Conservation (phyloP, 2,329 filamentous ascomycete species). For the Coniosporium tulheliwenetii region DNA sequence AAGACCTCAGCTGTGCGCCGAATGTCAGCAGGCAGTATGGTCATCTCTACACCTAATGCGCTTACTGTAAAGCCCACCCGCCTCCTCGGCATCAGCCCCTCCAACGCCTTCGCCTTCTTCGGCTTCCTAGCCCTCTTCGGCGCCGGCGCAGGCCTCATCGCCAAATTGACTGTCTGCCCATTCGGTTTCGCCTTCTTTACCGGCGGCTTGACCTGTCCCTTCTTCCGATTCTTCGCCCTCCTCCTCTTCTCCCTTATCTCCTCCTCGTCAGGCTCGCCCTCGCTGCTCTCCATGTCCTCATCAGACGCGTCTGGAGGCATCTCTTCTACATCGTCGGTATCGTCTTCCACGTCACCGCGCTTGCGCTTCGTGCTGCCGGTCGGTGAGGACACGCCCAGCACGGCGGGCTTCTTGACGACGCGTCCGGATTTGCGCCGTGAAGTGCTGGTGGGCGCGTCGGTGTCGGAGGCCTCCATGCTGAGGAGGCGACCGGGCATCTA, state of each 20-base stretch:
- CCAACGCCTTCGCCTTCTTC: constrained; percentile 34
- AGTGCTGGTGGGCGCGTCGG: background rate
- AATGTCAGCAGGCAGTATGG: no score
- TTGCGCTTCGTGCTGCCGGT: constrained; percentile 31
- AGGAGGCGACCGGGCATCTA: background rate
- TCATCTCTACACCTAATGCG: constrained; percentile 2
- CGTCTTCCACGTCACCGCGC: constrained; percentile 18
- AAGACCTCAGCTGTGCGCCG: constrained; percentile 39
- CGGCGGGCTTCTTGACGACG: constrained; percentile 16
- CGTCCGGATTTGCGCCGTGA: constrained; percentile 47
- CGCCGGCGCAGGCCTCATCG: constrained; percentile 33
- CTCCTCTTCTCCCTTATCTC: constrained; percentile 28
- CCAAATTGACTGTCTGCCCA: constrained; percentile 33
- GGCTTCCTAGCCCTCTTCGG: constrained; percentile 27
- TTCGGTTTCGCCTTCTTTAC: constrained; percentile 42
- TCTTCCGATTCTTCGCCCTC: constrained; percentile 16
- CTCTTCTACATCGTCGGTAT: constrained; percentile 8
- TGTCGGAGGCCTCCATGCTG: background rate
- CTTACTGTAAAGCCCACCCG: constrained; percentile 41
- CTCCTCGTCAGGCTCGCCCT: constrained; percentile 29
- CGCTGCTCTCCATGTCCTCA: constrained; percentile 18
- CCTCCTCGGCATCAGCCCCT: constrained; percentile 35
- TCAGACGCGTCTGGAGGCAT: constrained; percentile 12
- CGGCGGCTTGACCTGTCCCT: constrained; percentile 19
- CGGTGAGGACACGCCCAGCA: constrained; percentile 12